Conservation (phyloP, 2,329 filamentous ascomycete genomes). For the Hypoxylon rubiginosum region DNA sequence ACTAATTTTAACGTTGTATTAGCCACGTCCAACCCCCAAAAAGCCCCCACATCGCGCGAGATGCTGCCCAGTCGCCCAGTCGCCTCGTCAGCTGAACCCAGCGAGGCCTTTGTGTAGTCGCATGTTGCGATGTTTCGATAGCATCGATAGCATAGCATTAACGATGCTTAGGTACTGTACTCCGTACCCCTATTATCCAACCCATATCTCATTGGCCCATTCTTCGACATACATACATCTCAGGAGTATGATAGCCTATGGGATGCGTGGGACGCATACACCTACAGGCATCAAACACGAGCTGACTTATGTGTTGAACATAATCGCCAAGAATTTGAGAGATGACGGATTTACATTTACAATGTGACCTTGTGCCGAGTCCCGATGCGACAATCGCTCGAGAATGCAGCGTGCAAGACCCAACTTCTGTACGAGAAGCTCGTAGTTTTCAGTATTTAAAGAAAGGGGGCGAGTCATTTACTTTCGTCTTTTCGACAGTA, state of each 20-base stretch:
- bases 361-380: not conserved
- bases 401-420: not conserved
- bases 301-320: not conserved
- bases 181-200: slow-evolving; percentile 10
- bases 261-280: too few relatives aligned
- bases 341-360: not conserved
- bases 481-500: not conserved
- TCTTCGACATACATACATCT: not conserved
- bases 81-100: slow-evolving; percentile 32
- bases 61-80: not conserved
- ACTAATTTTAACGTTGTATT: slow-evolving; percentile 20
- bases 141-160: too few relatives aligned
- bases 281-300: not conserved
- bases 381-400: not conserved
- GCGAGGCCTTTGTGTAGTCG: not conserved
- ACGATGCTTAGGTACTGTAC: too few relatives aligned
- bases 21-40: slow-evolving; percentile 18
- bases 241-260: slow-evolving; percentile 1
- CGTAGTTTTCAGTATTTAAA: not conserved
- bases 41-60: slow-evolving; percentile 25
- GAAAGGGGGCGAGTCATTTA: not conserved
- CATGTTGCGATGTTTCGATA: not conserved
- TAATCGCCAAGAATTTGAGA: not conserved
- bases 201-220: slow-evolving; percentile 8
- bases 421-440: not conserved